A percentile compares a stretch with the other conserved stretches of the same genome.
Evolutionary conservation across 345 rosid genomes (phyloP).

Genomic region (Camelina laxa): DNA sequence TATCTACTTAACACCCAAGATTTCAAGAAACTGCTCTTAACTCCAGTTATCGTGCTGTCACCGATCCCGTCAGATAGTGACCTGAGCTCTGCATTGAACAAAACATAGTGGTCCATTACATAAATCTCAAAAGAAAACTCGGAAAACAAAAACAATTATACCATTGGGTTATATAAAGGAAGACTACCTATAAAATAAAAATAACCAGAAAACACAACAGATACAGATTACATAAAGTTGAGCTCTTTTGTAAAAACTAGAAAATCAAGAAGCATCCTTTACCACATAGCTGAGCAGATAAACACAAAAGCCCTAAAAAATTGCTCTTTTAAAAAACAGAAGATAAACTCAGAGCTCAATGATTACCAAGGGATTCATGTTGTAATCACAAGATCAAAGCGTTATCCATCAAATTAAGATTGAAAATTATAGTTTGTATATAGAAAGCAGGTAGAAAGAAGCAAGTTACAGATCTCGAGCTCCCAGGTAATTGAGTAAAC

Average conservation of each 20-base stretch:
- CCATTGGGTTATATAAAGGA: not conserved
- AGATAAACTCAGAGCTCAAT: constrained; percentile 17
- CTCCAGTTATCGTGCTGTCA: constrained; percentile 32
- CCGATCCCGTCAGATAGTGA: constrained; percentile 32
- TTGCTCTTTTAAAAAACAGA: constrained; percentile 1
- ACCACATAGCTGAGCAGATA: constrained; percentile 9
- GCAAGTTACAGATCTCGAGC: constrained; percentile 32
- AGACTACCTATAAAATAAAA: not conserved
- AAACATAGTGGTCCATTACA: constrained; percentile 27
- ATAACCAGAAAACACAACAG: not conserved
- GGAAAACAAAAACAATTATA: not conserved
- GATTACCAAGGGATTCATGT: constrained; percentile 2
- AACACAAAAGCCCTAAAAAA: constrained; percentile 9
- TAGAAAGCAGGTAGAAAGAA: constrained; percentile 12
- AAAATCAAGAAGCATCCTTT: constrained; percentile 13
- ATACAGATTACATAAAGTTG: not conserved
- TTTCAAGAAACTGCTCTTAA: constrained; percentile 25
- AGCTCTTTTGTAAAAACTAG: not conserved
- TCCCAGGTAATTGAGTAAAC: constrained; percentile 23
- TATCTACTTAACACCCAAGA: constrained; percentile 44
- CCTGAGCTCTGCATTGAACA: constrained; percentile 27
- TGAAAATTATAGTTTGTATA: not conserved
- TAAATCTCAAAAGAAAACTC: not conserved
- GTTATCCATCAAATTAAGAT: not conserved
- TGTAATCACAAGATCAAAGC: not conserved